Evolutionary conservation across 257 asterid genomes (phyloP).

Genomic region (Gardenia jasminoides): DNA sequence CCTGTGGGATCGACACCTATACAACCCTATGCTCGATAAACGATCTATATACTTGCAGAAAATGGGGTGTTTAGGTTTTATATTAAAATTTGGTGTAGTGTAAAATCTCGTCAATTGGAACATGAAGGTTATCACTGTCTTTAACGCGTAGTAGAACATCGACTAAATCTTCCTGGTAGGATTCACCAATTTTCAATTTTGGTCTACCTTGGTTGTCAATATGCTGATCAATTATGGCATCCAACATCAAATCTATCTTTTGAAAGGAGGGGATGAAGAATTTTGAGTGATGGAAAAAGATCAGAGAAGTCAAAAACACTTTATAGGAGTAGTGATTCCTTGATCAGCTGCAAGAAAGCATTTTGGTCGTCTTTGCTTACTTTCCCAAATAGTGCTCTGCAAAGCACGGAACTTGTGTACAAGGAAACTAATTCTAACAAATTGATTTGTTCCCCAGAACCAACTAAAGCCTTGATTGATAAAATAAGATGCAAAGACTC

Average conservation of each 20-base stretch:
- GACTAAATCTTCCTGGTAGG: not conserved
- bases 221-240: not conserved
- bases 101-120: no score
- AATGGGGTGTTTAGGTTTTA: no score
- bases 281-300: constrained; percentile 5
- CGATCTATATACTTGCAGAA: no score
- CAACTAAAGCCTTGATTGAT: not conserved
- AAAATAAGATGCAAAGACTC: not conserved
- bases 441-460: not conserved
- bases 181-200: not conserved
- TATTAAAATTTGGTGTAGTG: no score
- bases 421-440: not conserved
- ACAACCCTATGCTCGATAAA: no score
- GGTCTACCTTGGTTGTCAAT: not conserved
- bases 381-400: not conserved
- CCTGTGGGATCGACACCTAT: no score
- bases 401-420: not conserved
- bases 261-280: constrained; percentile 12
- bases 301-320: not conserved
- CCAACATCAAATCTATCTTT: not conserved
- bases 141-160: not conserved
- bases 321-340: not conserved
- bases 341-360: not conserved
- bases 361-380: not conserved
- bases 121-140: no score